These are phyloP conservation scores for Carallia brachiata DNA, from an alignment of 345 rosid genomes.

Conservation along the genomic window DNA sequence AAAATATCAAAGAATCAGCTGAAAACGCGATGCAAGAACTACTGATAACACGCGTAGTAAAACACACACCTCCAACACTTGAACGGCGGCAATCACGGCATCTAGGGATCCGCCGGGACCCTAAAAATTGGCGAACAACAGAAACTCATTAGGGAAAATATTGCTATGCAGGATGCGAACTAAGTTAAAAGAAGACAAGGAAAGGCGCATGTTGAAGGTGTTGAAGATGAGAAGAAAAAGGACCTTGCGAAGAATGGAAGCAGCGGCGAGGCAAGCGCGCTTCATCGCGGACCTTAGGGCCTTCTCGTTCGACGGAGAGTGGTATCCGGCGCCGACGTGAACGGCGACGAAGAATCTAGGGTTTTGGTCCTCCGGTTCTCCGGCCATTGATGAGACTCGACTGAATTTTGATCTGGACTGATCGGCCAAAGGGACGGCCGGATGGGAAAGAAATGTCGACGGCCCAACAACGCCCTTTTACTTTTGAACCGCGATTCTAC, in stretches of 20 bases:
- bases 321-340: constrained; percentile 95
- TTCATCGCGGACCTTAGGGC: constrained; percentile 77
- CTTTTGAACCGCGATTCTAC: too few species aligned
- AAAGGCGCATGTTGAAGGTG: not conserved
- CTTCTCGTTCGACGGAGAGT: constrained; percentile 68
- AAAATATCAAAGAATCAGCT: too few species aligned
- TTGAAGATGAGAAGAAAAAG: not conserved
- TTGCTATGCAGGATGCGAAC: too few species aligned
- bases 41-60: too few species aligned
- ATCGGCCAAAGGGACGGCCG: too few species aligned
- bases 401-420: too few species aligned
- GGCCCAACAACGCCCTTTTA: too few species aligned
- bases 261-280: constrained; percentile 88
- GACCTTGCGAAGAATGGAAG: constrained; percentile 77
- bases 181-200: not conserved
- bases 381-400: constrained; percentile 23
- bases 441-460: too few species aligned
- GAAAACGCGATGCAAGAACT: too few species aligned
- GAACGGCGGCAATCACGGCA: constrained; percentile 85
- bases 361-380: constrained; percentile 34
- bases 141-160: not conserved
- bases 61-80: constrained; percentile 73
- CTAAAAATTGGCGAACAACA: constrained; percentile 24
- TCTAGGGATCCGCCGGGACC: constrained; percentile 64
- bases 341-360: constrained; percentile 86